phyloP scores from a whole-genome alignment of 352 stramenopile species.

The Globisporangium spiculum region DNA sequence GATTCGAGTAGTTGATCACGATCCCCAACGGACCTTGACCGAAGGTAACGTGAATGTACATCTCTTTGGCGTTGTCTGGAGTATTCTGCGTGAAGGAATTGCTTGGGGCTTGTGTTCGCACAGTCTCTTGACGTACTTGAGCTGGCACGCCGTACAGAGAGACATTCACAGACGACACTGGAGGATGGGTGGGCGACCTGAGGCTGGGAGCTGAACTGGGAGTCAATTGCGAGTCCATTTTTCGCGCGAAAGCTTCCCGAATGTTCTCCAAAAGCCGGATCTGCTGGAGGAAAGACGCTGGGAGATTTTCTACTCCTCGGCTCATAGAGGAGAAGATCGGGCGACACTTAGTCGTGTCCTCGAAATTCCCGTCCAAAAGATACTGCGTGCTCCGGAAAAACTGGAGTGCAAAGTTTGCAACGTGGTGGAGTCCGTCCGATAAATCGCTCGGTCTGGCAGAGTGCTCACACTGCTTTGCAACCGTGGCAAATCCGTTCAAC shows the following conservation, averaged over 20 bases:
- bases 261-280: slow-evolving; percentile 66
- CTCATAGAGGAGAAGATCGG: slow-evolving; percentile 44
- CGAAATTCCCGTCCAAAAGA: slow-evolving; percentile 49
- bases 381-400: slow-evolving; percentile 68
- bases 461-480: slow-evolving; percentile 46
- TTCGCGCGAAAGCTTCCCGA: slow-evolving; percentile 34
- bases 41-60: slow-evolving; percentile 67
- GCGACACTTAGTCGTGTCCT: slow-evolving; percentile 58
- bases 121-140: background rate
- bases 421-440: slow-evolving; percentile 62
- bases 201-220: slow-evolving; percentile 11
- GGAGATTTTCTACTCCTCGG: slow-evolving; percentile 48
- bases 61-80: slow-evolving; percentile 21
- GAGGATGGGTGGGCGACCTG: slow-evolving; percentile 6
- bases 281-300: slow-evolving; percentile 72
- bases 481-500: slow-evolving; percentile 52
- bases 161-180: background rate
- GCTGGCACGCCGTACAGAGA: slow-evolving; percentile 6
- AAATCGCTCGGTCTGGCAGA: slow-evolving; percentile 47
- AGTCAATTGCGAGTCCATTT: slow-evolving; percentile 14
- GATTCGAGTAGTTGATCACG: slow-evolving; percentile 81
- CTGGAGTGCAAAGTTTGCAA: slow-evolving; percentile 76
- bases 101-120: background rate
- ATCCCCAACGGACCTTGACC: slow-evolving; percentile 64
- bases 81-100: background rate